Conservation (phyloP, 257 asterid genomes). For the Solanum stenotomum region DNA sequence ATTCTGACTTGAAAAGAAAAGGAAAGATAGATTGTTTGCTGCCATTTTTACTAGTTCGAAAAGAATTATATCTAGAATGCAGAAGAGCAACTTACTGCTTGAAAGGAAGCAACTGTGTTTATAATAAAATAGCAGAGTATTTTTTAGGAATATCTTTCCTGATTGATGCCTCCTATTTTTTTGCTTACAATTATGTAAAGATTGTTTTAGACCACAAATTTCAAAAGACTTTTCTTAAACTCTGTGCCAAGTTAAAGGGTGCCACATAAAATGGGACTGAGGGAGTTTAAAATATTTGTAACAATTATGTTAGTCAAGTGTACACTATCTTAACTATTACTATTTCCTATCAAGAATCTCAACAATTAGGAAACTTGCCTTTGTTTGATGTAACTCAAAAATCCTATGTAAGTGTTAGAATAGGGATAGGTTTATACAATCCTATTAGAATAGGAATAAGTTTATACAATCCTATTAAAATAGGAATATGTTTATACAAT, state of each 20-base stretch:
- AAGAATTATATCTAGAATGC: background rate
- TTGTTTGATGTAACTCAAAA: background rate
- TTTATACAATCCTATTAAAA: too few relatives aligned
- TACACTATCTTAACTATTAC: background rate
- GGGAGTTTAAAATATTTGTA: background rate
- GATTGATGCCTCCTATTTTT: background rate
- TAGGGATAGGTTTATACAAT: too few relatives aligned
- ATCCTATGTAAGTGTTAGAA: background rate
- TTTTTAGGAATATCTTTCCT: background rate
- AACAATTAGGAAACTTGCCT: background rate
- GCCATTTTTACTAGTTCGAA: background rate
- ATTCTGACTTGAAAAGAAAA: background rate
- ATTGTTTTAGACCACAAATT: background rate
- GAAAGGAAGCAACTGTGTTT: background rate
- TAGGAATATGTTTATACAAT: too few relatives aligned
- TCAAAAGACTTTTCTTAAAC: background rate
- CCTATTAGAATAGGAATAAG: too few relatives aligned
- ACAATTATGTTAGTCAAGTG: background rate
- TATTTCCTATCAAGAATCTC: background rate
- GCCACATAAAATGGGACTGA: background rate
- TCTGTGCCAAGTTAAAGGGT: background rate
- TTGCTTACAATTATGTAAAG: background rate
- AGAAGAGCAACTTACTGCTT: background rate
- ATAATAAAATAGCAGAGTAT: background rate
- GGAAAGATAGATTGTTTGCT: background rate